Evolutionary conservation across 352 stramenopile species (phyloP).

Genomic region (Phytopythium litorale): DNA sequence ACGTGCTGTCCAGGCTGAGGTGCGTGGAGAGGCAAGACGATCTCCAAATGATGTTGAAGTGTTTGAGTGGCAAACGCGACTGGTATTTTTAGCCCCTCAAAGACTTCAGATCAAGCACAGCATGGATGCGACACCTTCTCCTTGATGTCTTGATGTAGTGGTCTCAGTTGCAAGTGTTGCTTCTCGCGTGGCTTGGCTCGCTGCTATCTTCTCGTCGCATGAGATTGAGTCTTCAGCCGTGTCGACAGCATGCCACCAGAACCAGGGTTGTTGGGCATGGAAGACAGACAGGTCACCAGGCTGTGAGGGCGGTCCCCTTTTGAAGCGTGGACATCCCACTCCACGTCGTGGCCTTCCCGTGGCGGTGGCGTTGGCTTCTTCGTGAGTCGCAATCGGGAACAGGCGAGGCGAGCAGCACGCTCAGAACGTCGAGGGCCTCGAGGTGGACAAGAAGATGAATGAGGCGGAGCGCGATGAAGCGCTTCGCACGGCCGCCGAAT

Average conservation of each 20-base stretch:
- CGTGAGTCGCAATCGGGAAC: background rate
- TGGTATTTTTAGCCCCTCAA: too few relatives aligned
- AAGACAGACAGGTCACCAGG: too few relatives aligned
- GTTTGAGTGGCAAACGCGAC: too few relatives aligned
- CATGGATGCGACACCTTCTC: too few relatives aligned
- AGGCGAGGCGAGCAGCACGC: background rate
- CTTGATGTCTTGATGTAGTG: too few relatives aligned
- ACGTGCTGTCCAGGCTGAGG: background rate
- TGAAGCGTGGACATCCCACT: background rate
- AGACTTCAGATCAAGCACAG: too few relatives aligned
- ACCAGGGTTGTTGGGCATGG: too few relatives aligned
- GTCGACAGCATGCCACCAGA: too few relatives aligned
- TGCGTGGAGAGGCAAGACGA: background rate
- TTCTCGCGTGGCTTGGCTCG: too few relatives aligned
- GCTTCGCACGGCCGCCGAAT: background rate
- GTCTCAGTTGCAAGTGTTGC: too few relatives aligned
- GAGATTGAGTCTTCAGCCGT: too few relatives aligned
- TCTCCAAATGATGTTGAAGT: background rate
- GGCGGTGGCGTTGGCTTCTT: background rate
- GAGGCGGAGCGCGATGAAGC: background rate
- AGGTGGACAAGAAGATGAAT: background rate
- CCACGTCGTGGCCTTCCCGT: background rate
- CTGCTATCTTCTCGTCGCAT: too few relatives aligned
- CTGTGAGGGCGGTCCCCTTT: background rate
- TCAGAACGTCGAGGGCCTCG: background rate